Conservation (phyloP, 208 protist genomes). For the Leishmania gerbilli region DNA sequence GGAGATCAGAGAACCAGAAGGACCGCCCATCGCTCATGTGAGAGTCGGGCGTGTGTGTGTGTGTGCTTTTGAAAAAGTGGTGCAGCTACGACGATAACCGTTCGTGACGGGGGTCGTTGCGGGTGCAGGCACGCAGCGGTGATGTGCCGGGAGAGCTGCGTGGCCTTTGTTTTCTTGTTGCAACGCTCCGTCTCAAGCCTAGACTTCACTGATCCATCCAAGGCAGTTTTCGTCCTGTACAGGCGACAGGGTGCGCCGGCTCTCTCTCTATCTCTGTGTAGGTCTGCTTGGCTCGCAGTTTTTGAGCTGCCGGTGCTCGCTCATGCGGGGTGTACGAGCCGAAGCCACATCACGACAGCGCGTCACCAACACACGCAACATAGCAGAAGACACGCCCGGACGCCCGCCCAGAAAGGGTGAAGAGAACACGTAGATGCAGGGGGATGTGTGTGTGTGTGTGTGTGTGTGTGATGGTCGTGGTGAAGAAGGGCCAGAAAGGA, state of each 20-base stretch:
- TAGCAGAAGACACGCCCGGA: neutral
- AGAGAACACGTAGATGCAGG: neutral
- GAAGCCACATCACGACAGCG: neutral
- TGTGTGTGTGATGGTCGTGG: neutral
- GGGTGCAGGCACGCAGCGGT: neutral
- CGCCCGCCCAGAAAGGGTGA: neutral
- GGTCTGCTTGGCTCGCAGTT: neutral
- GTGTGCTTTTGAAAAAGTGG: neutral
- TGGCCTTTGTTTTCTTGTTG: neutral
- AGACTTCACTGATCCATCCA: too few species aligned
- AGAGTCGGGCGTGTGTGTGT: neutral
- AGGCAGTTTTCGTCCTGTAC: too few species aligned
- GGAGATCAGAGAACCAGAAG: neutral
- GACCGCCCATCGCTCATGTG: constrained; percentile 7
- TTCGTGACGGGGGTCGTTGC: neutral
- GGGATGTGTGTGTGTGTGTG: too few species aligned
- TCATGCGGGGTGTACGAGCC: neutral
- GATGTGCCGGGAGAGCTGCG: neutral
- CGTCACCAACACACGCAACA: neutral
- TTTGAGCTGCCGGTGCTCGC: neutral
- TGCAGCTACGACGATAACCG: neutral
- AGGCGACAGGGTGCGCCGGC: neutral
- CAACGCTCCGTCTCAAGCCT: neutral
- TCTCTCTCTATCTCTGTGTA: neutral
- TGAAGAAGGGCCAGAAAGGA: neutral